These are phyloP conservation scores for Colletotrichum sp. DNA, from an alignment of 2,329 filamentous ascomycete genomes.

Conservation along the genomic window DNA sequence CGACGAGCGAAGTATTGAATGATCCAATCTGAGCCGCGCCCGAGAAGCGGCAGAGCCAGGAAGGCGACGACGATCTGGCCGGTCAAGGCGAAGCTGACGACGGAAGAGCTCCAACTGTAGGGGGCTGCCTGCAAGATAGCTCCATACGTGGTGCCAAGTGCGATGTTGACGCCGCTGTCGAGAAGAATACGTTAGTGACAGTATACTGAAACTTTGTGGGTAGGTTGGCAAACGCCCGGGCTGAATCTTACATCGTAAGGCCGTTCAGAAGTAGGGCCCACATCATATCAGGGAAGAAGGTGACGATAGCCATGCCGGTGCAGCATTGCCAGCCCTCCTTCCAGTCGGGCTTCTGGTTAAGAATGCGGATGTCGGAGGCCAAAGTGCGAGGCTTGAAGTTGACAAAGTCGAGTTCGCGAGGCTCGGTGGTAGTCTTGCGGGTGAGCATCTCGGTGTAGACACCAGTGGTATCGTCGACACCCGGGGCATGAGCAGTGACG, in stretches of 20 bases:
- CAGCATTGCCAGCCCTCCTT: conserved; percentile 25
- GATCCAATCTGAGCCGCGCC: conserved; percentile 40
- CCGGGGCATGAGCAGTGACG: conserved; percentile 20
- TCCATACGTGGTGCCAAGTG: conserved; percentile 45
- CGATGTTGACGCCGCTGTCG: conserved; percentile 42
- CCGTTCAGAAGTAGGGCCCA: conserved; percentile 43
- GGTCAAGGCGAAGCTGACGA: conserved; percentile 39
- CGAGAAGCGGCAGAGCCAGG: conserved; percentile 41
- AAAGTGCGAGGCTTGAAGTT: conserved; percentile 39
- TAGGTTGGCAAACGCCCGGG: neutral
- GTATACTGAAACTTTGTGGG: conserved; percentile 3
- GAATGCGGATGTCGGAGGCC: conserved; percentile 39
- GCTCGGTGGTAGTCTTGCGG: conserved; percentile 5
- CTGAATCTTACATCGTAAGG: neutral
- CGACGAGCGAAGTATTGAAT: conserved; percentile 38
- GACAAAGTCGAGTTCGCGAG: conserved; percentile 35
- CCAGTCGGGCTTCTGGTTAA: conserved; percentile 44
- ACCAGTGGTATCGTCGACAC: conserved; percentile 18
- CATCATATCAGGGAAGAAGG: conserved; percentile 45
- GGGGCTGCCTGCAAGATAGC: conserved; percentile 36
- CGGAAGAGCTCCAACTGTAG: conserved; percentile 40
- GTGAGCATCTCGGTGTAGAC: conserved; percentile 20
- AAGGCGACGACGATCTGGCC: conserved; percentile 44
- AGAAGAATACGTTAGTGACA: conserved; percentile 31
- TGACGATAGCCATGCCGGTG: conserved; percentile 32